Percentiles rank a stretch among this genome's conserved stretches.
phyloP scores from a whole-genome alignment of 1,139 yeast species.

The Yamadazyma atmosphaerica region DNA sequence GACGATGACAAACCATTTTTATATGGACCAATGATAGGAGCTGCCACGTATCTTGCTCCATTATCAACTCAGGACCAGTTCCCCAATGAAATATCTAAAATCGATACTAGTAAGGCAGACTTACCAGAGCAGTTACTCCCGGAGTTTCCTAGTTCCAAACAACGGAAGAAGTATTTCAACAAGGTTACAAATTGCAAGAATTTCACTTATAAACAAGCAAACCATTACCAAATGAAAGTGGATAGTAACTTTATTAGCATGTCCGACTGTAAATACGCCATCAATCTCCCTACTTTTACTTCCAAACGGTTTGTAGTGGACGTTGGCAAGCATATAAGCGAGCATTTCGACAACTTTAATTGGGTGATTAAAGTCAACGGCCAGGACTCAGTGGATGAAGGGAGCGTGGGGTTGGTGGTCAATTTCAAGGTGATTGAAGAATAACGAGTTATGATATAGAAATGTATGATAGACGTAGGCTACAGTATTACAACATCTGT shows the following conservation, averaged over 20 bases:
- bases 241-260: conserved; percentile 39
- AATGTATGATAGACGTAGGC: too few relatives aligned
- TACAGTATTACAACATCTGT: neutral
- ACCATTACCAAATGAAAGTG: conserved; percentile 29
- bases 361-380: conserved; percentile 40
- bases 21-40: conserved; percentile 58
- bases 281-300: conserved; percentile 36
- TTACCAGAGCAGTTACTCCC: conserved; percentile 20
- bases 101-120: neutral
- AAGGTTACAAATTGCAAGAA: conserved; percentile 23
- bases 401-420: conserved; percentile 32
- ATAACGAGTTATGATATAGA: conserved; percentile 21
- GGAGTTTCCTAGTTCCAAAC: conserved; percentile 26
- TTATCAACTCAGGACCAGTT: conserved; percentile 10
- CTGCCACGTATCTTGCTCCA: conserved; percentile 39
- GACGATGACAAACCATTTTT: conserved; percentile 58
- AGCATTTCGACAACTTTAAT: conserved; percentile 38
- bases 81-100: conserved; percentile 1
- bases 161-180: conserved; percentile 31
- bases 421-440: conserved; percentile 39
- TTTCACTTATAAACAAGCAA: conserved; percentile 24
- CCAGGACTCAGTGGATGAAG: conserved; percentile 32
- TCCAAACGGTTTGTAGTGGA: conserved; percentile 35
- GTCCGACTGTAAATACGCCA: conserved; percentile 36
- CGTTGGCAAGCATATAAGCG: conserved; percentile 37